Percentiles rank a stretch among this genome's conserved stretches.
Conservation (phyloP, 2,329 filamentous ascomycete species). For the Colletotrichum eleusines region DNA sequence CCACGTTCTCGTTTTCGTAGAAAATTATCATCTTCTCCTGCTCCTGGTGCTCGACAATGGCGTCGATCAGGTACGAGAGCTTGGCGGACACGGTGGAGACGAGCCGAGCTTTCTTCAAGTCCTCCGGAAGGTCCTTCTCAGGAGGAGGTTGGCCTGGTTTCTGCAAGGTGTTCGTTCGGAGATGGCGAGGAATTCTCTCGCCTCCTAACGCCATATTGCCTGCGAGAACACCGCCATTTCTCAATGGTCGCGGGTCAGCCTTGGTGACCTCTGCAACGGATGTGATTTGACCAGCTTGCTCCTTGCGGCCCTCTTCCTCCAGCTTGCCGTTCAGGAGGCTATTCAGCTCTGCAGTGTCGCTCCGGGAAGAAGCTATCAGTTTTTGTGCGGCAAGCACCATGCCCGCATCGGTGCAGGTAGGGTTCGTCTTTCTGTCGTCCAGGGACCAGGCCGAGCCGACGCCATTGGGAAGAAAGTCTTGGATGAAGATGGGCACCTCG, state of each 20-base stretch:
- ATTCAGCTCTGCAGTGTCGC: slow-evolving; percentile 59
- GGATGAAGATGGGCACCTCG: slow-evolving; percentile 81
- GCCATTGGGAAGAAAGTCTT: slow-evolving; percentile 71
- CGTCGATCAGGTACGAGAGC: slow-evolving; percentile 84
- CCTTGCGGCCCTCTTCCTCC: slow-evolving; percentile 57
- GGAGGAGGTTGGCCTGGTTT: slow-evolving; percentile 1
- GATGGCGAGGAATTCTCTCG: slow-evolving; percentile 50
- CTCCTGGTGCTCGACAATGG: slow-evolving; percentile 74
- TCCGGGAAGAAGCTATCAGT: slow-evolving; percentile 60
- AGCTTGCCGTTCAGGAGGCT: slow-evolving; percentile 61
- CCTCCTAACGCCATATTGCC: slow-evolving; percentile 60
- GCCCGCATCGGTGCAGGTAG: slow-evolving; percentile 61
- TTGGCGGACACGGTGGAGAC: slow-evolving; percentile 89
- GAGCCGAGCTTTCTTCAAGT: slow-evolving; percentile 71
- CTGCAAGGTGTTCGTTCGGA: slow-evolving; percentile 48
- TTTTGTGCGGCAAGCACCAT: slow-evolving; percentile 66
- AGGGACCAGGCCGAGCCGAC: slow-evolving; percentile 77
- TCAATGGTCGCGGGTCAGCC: slow-evolving; percentile 13
- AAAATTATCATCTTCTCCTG: slow-evolving; percentile 92
- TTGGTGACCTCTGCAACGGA: slow-evolving; percentile 34
- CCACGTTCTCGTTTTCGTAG: slow-evolving; percentile 89
- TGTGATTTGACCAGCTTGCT: slow-evolving; percentile 46
- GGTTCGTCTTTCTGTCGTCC: slow-evolving; percentile 62
- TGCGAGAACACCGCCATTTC: slow-evolving; percentile 45
- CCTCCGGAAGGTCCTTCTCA: slow-evolving; percentile 53